These are phyloP conservation scores for Erigeron canadensis DNA, from an alignment of 129 eudicot species.

Conservation along the genomic window DNA sequence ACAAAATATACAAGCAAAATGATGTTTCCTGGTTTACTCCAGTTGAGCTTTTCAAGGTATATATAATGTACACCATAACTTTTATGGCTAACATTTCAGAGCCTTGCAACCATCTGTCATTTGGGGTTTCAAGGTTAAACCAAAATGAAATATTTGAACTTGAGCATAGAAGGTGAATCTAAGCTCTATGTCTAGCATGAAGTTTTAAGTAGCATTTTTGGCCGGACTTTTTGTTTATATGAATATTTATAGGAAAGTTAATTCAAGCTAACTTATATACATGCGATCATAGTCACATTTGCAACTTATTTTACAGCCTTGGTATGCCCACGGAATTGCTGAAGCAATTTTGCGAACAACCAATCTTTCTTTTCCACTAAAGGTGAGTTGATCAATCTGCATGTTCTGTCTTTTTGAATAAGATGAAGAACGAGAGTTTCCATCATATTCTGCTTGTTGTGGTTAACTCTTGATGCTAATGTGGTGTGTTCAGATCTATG, in stretches of 20 bases:
- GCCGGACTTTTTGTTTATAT: neutral
- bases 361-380: constrained; percentile 87
- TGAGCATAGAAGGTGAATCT: neutral
- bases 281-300: constrained; percentile 8
- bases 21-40: constrained; percentile 98
- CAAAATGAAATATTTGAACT: no score
- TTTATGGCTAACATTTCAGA: neutral
- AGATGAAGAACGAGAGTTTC: constrained; percentile 2
- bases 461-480: constrained; percentile 24
- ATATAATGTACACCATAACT: neutral
- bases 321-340: constrained; percentile 99
- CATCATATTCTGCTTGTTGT: constrained; percentile 20
- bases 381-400: constrained; percentile 45
- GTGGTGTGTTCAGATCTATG: constrained; percentile 69
- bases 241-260: neutral
- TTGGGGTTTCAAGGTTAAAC: neutral
- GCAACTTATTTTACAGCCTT: constrained; percentile 58
- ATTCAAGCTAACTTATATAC: neutral
- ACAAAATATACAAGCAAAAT: constrained; percentile 81
- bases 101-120: neutral
- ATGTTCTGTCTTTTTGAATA: neutral
- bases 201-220: neutral
- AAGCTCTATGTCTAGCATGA: constrained; percentile 8
- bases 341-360: constrained; percentile 94
- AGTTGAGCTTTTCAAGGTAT: constrained; percentile 97